Evolutionary conservation across 345 rosid species (phyloP), one percentile per base, ranked within the genome.

Genomic region (Pistacia vera): DNA sequence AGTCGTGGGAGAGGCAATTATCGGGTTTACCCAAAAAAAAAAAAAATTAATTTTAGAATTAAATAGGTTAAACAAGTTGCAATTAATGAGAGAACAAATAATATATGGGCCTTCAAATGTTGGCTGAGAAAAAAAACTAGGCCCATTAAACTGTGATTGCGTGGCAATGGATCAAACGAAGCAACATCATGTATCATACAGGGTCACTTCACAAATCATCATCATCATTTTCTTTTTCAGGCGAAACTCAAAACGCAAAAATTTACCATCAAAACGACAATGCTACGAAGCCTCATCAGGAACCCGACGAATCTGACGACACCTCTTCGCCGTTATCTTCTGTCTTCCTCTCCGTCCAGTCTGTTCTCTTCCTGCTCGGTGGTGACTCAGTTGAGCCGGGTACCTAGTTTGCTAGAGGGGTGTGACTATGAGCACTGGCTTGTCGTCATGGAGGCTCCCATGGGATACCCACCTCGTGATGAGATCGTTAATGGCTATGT

Each of bases 361-460:
- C 51, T 68, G 18, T 82, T 84, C 78, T 80, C 81, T 12, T 63
- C 16, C 12, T 79, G 13, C 46, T 59, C 78, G 54, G 70, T 25
- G 11, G 33, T 52, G 77, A 68, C 69, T 73, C 77, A 76, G 81
- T 71, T 84, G 73, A 60, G 16, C 55, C 77, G 65, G 46, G 75
- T 72, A 1, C 83, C 85, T 46, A 72, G 72, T 73, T 62, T 84
- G 79, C 73, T 80, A 0, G 84, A 84, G 44, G 87, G 89, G 65
- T 86, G 89, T 75, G 89, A 86, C 75, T 84, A 86, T 75, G 79
- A 80, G 41, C 86, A 82, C 81, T 85, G 88, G 86, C 74, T 85
- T 2, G 81, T 85, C 8, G 46, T 41, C 46, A 82, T 82, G 87
- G 85, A 78, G 49, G 75, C 84, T 78, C 86, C 87, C 17, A 76